Evolutionary conservation across 75 land plant species (phyloP).

Genomic region (Sequoiadendron giganteum): DNA sequence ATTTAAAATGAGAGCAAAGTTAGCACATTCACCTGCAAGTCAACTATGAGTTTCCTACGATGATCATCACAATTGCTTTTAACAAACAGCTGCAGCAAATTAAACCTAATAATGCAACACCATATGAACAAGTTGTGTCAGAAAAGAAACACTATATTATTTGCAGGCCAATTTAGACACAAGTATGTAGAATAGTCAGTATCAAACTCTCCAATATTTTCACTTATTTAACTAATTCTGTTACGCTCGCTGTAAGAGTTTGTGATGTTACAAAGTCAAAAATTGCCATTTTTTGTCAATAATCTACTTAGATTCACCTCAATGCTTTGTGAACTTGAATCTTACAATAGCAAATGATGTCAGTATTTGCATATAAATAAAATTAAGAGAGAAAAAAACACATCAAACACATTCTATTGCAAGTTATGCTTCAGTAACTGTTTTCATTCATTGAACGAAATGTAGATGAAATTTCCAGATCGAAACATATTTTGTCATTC

Average conservation of each 20-base stretch:
- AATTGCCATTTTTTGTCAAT: background rate
- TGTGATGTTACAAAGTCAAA: background rate
- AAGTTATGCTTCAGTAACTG: background rate
- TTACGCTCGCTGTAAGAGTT: background rate
- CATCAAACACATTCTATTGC: background rate
- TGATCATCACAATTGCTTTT: conserved; percentile 36
- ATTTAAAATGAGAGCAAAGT: background rate
- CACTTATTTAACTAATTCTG: background rate
- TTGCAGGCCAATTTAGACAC: background rate
- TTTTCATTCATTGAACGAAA: background rate
- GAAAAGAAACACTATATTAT: background rate
- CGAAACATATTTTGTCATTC: background rate
- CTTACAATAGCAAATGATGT: background rate
- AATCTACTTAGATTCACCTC: background rate
- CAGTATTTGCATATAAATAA: background rate
- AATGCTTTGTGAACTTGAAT: background rate
- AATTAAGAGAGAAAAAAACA: background rate
- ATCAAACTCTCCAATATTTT: background rate
- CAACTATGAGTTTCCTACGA: conserved; percentile 75
- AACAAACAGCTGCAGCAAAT: conserved; percentile 66
- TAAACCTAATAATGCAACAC: conserved; percentile 45
- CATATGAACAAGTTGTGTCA: background rate
- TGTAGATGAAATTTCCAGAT: background rate
- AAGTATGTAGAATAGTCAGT: background rate
- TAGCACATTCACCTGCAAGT: conserved; percentile 59